Evolutionary conservation across 2,329 filamentous ascomycete genomes (phyloP), one percentile per base, ranked within the genome.

Genomic region (Didymella glomerata): DNA sequence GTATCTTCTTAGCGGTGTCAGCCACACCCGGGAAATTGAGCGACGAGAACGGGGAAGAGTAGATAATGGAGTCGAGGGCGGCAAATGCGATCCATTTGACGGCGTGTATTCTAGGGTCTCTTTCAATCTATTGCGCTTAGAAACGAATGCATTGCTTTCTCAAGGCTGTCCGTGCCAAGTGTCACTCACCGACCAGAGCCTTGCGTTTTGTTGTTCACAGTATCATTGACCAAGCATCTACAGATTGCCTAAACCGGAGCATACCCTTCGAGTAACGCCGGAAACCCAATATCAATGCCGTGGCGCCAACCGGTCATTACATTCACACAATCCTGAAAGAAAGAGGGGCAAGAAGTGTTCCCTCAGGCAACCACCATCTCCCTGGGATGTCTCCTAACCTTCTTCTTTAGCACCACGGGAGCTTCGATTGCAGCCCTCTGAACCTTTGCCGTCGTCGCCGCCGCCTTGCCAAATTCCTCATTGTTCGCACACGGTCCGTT

Each of bases 31-130:
- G 42, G 54, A 46, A 54, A 44, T 54, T 52, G 57, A 56, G 48
- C 42, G 42, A 50, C 42, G 34, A 52, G 48, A 48, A 60, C 10
- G 57, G 57, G 57, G 57, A 55, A 63, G 57, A 65, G 70, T 73
- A 73, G 67, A 74, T 74, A 74, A 73, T 73, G 71, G 68, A 67
- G 63, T 66, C 62, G 62, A 64, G 62, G 64, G 63, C 58, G 66
- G 69, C 62, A 68, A 72, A 68, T 67, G 69, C 66, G 68, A 71
- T 73, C 68, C 70, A 71, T 72, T 68, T 68, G 69, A 67, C 62
- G 67, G 70, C 69, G 68, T 74, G 72, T 74, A 74, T 70, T 74
- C 65, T 74, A 74, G 67, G 69, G 64, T 72, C 64, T 69, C 58
- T 63, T 68, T 63, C 66, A 64, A 69, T 68, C 64, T 65, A 67